Percentiles rank a stretch among this genome's conserved stretches.
Conservation (phyloP, 2,329 filamentous ascomycete species). For the Mycosphaerella arachidis region DNA sequence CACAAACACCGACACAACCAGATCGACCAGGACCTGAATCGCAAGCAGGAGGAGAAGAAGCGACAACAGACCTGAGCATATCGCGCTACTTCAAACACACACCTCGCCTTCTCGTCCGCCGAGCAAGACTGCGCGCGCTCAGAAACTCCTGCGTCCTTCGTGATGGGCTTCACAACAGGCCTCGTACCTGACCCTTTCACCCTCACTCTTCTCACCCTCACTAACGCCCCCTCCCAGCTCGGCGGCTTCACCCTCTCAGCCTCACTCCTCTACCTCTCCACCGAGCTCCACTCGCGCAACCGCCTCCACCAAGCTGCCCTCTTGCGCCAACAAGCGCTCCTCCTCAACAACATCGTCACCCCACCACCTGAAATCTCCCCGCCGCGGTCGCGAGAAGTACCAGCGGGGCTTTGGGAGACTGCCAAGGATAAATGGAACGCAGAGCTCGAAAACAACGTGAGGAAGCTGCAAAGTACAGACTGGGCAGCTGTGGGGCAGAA, state of each 20-base stretch:
- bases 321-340: constrained; percentile 43
- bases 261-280: constrained; percentile 38
- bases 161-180: constrained; percentile 48
- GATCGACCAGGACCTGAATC: neutral
- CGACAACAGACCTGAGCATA: neutral
- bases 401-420: constrained; percentile 41
- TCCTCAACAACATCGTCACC: constrained; percentile 43
- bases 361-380: constrained; percentile 39
- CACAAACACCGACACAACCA: neutral
- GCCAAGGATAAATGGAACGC: constrained; percentile 50
- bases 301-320: constrained; percentile 43
- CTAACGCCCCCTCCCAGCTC: constrained; percentile 35
- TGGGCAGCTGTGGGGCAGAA: constrained; percentile 37
- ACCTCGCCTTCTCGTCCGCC: no score
- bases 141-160: neutral
- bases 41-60: neutral
- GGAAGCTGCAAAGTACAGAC: constrained; percentile 42
- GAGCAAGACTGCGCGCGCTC: no score
- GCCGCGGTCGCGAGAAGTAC: constrained; percentile 36
- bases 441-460: constrained; percentile 42
- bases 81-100: neutral
- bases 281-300: constrained; percentile 44
- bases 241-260: constrained; percentile 50
- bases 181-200: constrained; percentile 38
- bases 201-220: neutral